Conservation (phyloP, 2,329 filamentous ascomycete genomes). For the Colletotrichum salicis region DNA sequence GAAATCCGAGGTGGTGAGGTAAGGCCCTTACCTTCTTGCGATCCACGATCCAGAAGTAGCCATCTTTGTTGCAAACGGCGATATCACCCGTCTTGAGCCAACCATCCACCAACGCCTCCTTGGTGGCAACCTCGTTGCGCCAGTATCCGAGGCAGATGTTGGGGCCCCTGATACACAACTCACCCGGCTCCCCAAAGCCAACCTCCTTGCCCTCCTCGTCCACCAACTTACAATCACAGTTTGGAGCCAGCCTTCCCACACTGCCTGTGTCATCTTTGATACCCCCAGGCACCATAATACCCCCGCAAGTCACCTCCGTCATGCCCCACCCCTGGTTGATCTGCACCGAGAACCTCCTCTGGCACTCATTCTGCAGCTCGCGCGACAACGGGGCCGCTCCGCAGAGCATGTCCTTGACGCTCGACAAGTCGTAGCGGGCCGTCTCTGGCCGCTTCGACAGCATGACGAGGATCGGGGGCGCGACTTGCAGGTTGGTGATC, state of each 20-base stretch:
- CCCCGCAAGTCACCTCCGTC: slow-evolving; percentile 63
- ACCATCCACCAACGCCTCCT: slow-evolving; percentile 61
- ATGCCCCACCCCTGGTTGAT: slow-evolving; percentile 69
- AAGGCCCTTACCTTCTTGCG: slow-evolving; percentile 56
- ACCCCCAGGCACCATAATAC: slow-evolving; percentile 53
- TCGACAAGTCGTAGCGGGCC: slow-evolving; percentile 62
- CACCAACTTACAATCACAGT: slow-evolving; percentile 63
- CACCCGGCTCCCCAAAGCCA: slow-evolving; percentile 57
- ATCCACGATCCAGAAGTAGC: slow-evolving; percentile 57
- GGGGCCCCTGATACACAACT: slow-evolving; percentile 65
- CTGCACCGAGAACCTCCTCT: slow-evolving; percentile 51
- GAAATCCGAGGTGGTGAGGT: neutral
- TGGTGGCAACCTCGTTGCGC: slow-evolving; percentile 65
- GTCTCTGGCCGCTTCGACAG: slow-evolving; percentile 67
- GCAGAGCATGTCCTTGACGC: slow-evolving; percentile 56
- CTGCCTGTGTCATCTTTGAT: slow-evolving; percentile 53
- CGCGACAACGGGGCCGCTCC: slow-evolving; percentile 64
- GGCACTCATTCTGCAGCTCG: slow-evolving; percentile 57
- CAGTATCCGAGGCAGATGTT: slow-evolving; percentile 70
- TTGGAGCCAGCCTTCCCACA: slow-evolving; percentile 64
- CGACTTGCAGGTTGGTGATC: slow-evolving; percentile 64
- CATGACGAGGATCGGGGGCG: slow-evolving; percentile 68
- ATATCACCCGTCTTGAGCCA: slow-evolving; percentile 72
- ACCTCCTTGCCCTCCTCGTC: slow-evolving; percentile 64
- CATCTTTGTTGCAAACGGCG: slow-evolving; percentile 57